Conservation (phyloP, 768 basidiomycete species). For the Sarcodon sp. region DNA sequence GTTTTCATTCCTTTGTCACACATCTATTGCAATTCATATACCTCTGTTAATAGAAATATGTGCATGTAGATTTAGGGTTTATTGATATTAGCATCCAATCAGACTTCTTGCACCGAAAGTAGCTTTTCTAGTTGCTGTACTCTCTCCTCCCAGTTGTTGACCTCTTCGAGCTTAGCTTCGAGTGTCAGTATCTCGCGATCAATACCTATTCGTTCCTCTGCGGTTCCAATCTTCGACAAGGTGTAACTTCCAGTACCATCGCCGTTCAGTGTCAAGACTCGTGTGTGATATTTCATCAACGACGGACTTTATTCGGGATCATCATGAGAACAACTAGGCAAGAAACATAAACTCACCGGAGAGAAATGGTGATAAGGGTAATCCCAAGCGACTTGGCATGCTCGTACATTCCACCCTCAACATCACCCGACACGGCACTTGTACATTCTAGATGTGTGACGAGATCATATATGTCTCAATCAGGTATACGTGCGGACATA, state of each 20-base stretch:
- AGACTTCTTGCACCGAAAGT: conserved; percentile 29
- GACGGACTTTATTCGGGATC: conserved; percentile 45
- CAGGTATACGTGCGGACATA: conserved; percentile 20
- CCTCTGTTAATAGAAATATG: neutral
- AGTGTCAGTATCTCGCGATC: conserved; percentile 61
- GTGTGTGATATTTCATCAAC: conserved; percentile 80
- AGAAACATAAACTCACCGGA: conserved; percentile 37
- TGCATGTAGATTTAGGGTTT: neutral
- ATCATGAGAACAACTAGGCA: neutral
- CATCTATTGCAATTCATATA: too few relatives aligned
- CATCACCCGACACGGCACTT: conserved; percentile 90
- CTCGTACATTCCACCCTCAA: conserved; percentile 94
- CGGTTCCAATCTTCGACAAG: conserved; percentile 56
- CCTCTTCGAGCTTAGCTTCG: conserved; percentile 56
- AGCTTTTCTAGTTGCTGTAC: conserved; percentile 50
- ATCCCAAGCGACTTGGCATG: conserved; percentile 81
- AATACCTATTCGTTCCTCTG: conserved; percentile 61
- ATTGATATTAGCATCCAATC: neutral
- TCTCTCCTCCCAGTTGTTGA: conserved; percentile 59
- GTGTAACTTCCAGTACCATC: conserved; percentile 64
- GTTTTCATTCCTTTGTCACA: neutral
- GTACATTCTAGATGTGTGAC: conserved; percentile 59
- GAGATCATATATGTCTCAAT: neutral
- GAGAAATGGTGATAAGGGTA: conserved; percentile 86
- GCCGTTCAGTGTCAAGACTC: conserved; percentile 68